Conservation (phyloP, 805 yeast genomes). For the Candida nitratophila region DNA sequence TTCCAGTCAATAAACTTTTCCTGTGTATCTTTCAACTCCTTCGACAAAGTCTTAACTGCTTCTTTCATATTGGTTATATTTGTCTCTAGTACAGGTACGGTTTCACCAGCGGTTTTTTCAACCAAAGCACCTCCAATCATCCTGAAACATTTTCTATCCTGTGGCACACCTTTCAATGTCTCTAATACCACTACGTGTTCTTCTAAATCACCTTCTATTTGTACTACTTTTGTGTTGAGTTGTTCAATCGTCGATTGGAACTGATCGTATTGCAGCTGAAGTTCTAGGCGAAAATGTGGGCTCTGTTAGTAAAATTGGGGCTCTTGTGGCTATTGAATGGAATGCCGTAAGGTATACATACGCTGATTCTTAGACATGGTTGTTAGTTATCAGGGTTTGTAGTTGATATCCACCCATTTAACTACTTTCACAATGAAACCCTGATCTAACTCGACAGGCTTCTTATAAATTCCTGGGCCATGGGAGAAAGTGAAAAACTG, state of each 20-base stretch:
- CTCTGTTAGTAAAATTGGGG: background rate
- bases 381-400: too few relatives aligned
- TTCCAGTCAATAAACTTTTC: slow-evolving; percentile 43
- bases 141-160: slow-evolving; percentile 72
- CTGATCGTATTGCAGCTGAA: slow-evolving; percentile 44
- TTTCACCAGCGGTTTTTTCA: slow-evolving; percentile 76
- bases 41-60: slow-evolving; percentile 30
- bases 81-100: slow-evolving; percentile 50
- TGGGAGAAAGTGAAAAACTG: too few relatives aligned
- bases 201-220: slow-evolving; percentile 39
- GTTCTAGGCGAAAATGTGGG: slow-evolving; percentile 15
- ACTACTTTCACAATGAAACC: too few relatives aligned
- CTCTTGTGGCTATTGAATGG: background rate
- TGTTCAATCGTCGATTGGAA: slow-evolving; percentile 43
- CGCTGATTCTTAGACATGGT: background rate
- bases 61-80: slow-evolving; percentile 43
- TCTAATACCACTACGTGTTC: slow-evolving; percentile 48
- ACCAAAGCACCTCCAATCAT: slow-evolving; percentile 93
- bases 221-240: slow-evolving; percentile 37
- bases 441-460: too few relatives aligned
- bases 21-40: slow-evolving; percentile 33
- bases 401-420: background rate
- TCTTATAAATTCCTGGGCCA: too few relatives aligned
- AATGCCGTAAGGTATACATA: background rate
- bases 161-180: slow-evolving; percentile 45